Base-by-base conservation (phyloP, 352 stramenopile genomes). In the Pythium plurisporium region DNA sequence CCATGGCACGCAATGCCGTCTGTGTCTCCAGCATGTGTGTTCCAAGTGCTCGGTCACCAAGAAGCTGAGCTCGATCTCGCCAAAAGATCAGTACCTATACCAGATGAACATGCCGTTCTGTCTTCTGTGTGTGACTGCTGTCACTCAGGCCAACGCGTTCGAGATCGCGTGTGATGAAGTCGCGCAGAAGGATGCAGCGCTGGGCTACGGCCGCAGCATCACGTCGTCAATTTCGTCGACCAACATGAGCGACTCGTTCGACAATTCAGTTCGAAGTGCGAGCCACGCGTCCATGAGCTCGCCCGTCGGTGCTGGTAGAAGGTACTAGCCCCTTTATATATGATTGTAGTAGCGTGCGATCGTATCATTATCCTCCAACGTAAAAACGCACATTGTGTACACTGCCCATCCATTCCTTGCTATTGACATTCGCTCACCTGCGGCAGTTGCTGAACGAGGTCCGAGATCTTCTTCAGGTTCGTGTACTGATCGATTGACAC, bases 91-190 rank as follows among this genome's bases (percentile, higher is more conserved):
- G 19, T 38, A 29, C 10, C 25, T 63, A n/a, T 42, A 59, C 34
- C 43, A 53, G 23, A 45, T 36, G 31, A 34, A 19, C 29, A 47
- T 67, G 22, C 15, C 59, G 36, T 67, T 67, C 31, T 67, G 59
- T 27, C 27, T 58, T 1, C 23, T 56, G 34, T 65, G 58, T 17
- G 44, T 57, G n/a, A 53, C 58, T 26, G 58, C 49, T 17, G 58
- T 62, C 12, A 54, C 23, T 9, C 29, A 54, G 52, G 31, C 53
- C 22, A 61, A 53, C 30, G 51, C 59, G 19, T 59, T 61, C 7
- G 51, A 58, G 26, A 62, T 67, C 30, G 52, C 52, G 37, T 42
- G 36, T 15, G 59, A 62, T 36, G 59, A 67, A 44, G 36, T 62
- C 10, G 34, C 46, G 17, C 59, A 62, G 46, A 57, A 67, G 12